Evolutionary conservation across 148 eudicot species (phyloP).

Genomic region (Arctostaphylos glauca): DNA sequence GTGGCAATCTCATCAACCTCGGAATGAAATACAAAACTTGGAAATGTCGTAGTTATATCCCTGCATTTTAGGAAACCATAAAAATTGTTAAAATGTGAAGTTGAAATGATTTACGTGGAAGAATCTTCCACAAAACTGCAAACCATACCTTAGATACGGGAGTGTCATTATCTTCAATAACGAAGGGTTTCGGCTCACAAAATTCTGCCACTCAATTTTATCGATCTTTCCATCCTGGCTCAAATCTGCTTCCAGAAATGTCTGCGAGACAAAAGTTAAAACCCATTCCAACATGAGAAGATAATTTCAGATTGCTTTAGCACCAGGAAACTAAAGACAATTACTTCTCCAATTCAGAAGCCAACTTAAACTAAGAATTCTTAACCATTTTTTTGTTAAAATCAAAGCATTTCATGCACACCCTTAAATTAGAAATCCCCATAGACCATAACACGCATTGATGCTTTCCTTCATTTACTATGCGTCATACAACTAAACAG

Average conservation of each 20-base stretch:
- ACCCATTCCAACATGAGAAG: neutral
- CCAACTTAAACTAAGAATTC: neutral
- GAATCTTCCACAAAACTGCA: neutral
- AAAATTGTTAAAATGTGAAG: neutral
- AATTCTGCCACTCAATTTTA: slow-evolving; percentile 77
- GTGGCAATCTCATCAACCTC: slow-evolving; percentile 70
- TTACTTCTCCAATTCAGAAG: neutral
- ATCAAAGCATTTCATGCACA: neutral
- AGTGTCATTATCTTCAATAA: slow-evolving; percentile 89
- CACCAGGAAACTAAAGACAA: neutral
- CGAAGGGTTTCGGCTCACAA: slow-evolving; percentile 73
- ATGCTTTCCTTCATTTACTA: neutral
- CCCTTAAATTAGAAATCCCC: neutral
- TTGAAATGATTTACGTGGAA: neutral
- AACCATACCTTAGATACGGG: slow-evolving; percentile 85
- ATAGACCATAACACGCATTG: too few species aligned
- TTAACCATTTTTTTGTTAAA: neutral
- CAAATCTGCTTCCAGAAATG: slow-evolving; percentile 80
- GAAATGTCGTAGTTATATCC: slow-evolving; percentile 75
- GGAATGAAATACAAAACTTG: slow-evolving; percentile 69
- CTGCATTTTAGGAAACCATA: slow-evolving; percentile 32
- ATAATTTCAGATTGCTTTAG: neutral
- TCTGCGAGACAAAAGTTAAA: slow-evolving; percentile 38
- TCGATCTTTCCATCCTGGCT: slow-evolving; percentile 86
- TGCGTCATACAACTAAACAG: neutral